Evolutionary conservation across 345 rosid species (phyloP).

Genomic region (Eucalyptus tenuipes): DNA sequence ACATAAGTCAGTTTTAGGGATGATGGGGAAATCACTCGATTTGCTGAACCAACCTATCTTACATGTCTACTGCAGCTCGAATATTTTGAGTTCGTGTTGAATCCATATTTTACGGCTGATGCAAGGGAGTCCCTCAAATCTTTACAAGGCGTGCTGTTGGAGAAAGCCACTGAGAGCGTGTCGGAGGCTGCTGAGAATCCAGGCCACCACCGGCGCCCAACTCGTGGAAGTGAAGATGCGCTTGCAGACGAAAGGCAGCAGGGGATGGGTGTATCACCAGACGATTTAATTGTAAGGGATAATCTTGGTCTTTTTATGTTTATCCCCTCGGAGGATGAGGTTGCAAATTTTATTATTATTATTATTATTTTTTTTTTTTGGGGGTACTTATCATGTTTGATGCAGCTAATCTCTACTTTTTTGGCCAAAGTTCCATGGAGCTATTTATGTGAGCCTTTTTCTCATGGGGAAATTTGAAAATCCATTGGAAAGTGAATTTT

Average conservation of each 20-base stretch:
- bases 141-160: slow-evolving; percentile 76
- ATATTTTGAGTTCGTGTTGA: slow-evolving; percentile 79
- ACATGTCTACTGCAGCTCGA: slow-evolving; percentile 65
- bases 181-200: slow-evolving; percentile 55
- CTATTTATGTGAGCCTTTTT: neutral
- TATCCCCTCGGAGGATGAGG: neutral
- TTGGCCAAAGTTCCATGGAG: neutral
- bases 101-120: slow-evolving; percentile 64
- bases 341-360: neutral
- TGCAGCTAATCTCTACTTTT: neutral
- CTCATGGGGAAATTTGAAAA: neutral
- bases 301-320: neutral
- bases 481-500: neutral
- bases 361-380: neutral
- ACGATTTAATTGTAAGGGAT: slow-evolving; percentile 75
- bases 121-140: slow-evolving; percentile 75
- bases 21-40: neutral
- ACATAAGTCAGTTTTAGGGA: neutral
- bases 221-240: slow-evolving; percentile 95
- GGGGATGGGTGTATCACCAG: slow-evolving; percentile 73
- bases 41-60: neutral
- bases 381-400: neutral
- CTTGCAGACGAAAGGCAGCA: slow-evolving; percentile 70
- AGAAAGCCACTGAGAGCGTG: slow-evolving; percentile 74
- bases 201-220: slow-evolving; percentile 65